Evolutionary conservation across 2,329 filamentous ascomycete genomes (phyloP).

Genomic region (Aspergillus nomiae): DNA sequence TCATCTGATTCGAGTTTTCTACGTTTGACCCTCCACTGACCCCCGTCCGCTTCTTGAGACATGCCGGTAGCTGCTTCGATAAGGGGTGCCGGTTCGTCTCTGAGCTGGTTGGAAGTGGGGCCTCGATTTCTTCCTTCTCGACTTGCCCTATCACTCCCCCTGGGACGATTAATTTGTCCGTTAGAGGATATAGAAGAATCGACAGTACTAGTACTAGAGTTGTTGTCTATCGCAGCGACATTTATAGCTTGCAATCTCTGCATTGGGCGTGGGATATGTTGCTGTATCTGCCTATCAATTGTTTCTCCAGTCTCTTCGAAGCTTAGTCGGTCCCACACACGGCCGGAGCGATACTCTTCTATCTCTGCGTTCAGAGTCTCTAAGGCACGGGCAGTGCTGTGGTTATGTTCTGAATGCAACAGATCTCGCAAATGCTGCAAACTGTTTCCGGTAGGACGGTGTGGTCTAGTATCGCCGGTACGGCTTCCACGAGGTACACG

Average conservation of each 20-base stretch:
- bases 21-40: conserved; percentile 62
- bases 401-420: conserved; percentile 39
- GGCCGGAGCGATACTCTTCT: conserved; percentile 32
- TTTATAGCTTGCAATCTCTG: conserved; percentile 17
- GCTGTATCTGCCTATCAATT: conserved; percentile 29
- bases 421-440: conserved; percentile 43
- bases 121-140: conserved; percentile 17
- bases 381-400: conserved; percentile 35
- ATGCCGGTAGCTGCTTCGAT: conserved; percentile 31
- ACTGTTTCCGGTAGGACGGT: conserved; percentile 26
- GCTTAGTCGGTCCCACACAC: conserved; percentile 25
- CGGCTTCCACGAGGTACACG: conserved; percentile 27
- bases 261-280: conserved; percentile 18
- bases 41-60: conserved; percentile 26
- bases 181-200: conserved; percentile 16
- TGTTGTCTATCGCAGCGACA: conserved; percentile 20
- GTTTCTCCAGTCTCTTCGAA: conserved; percentile 29
- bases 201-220: conserved; percentile 17
- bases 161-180: conserved; percentile 24
- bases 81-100: conserved; percentile 29
- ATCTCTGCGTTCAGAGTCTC: conserved; percentile 45
- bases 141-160: conserved; percentile 21
- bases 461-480: conserved; percentile 24
- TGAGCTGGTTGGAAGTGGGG: conserved; percentile 22
- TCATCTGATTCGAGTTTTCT: conserved; percentile 70